A percentile compares a stretch with the other conserved stretches of the same genome.
These are phyloP conservation scores for Collybia mongolica DNA, from an alignment of 768 basidiomycete species.

Conservation along the genomic window DNA sequence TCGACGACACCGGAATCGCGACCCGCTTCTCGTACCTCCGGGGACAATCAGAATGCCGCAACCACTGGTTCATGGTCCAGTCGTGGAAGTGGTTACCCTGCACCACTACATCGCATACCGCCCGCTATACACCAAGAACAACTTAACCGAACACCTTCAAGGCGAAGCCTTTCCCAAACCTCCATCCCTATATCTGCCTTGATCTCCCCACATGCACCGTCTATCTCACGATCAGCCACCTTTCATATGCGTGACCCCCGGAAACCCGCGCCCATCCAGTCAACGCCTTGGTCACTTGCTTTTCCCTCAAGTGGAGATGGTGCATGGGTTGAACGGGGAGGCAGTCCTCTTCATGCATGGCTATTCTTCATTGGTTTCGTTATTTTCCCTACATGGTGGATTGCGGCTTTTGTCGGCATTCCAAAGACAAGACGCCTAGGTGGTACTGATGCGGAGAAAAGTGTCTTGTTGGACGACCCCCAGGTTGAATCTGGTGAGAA, in stretches of 20 bases:
- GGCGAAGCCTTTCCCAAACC: constrained; percentile 61
- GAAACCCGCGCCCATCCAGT: constrained; percentile 54
- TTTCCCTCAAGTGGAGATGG: constrained; percentile 35
- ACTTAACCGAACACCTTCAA: constrained; percentile 34
- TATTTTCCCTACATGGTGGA: constrained; percentile 68
- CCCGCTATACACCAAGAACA: constrained; percentile 15
- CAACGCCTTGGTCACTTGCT: constrained; percentile 63
- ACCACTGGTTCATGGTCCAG: constrained; percentile 48
- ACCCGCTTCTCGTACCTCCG: constrained; percentile 30
- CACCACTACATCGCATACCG: constrained; percentile 21
- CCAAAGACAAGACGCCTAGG: constrained; percentile 65
- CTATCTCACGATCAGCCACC: constrained; percentile 52
- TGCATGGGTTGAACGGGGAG: constrained; percentile 45
- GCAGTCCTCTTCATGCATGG: constrained; percentile 72
- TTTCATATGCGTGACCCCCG: constrained; percentile 85
- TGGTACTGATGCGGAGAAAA: constrained; percentile 59
- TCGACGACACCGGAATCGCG: constrained; percentile 40
- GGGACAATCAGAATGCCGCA: constrained; percentile 34
- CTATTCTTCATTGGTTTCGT: constrained; percentile 74
- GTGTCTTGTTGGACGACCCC: constrained; percentile 73
- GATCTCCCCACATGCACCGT: constrained; percentile 77
- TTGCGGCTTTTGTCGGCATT: constrained; percentile 46
- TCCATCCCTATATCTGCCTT: constrained; percentile 82
- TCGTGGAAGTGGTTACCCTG: constrained; percentile 25
- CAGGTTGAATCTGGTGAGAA: constrained; percentile 74